Evolutionary conservation across 176 grass and related monocot genomes (phyloP).

Genomic region (Cocos nucifera): DNA sequence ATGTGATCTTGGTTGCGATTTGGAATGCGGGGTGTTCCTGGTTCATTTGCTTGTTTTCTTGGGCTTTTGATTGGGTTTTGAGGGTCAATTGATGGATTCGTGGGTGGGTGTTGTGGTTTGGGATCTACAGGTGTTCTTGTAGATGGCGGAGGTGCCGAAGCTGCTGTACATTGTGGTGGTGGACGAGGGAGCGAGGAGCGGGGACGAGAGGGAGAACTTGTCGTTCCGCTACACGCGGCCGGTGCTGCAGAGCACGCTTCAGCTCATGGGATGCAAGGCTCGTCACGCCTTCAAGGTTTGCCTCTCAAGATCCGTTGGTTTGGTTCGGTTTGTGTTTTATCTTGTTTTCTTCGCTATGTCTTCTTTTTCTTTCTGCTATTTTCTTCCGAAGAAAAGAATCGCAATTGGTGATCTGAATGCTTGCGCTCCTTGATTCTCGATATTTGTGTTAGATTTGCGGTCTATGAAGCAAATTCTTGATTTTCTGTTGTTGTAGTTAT

Average conservation of each 20-base stretch:
- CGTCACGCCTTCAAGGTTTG: constrained; percentile 81
- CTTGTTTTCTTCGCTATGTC: not conserved
- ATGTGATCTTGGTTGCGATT: too few relatives aligned
- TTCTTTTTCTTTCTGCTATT: constrained; percentile 1
- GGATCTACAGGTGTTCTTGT: too few relatives aligned
- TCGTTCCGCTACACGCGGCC: constrained; percentile 90
- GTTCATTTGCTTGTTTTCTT: too few relatives aligned
- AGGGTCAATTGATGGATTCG: too few relatives aligned
- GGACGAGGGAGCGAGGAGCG: constrained; percentile 28
- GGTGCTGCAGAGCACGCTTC: constrained; percentile 74
- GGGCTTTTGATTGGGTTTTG: too few relatives aligned
- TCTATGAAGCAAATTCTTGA: too few relatives aligned
- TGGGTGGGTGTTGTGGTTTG: too few relatives aligned
- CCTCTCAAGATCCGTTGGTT: too few relatives aligned
- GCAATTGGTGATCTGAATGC: too few relatives aligned
- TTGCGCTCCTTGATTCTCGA: not conserved
- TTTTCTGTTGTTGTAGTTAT: too few relatives aligned
- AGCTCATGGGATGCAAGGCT: constrained; percentile 92
- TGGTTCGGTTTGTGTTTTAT: not conserved
- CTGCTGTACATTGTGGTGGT: constrained; percentile 78
- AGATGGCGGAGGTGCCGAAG: constrained; percentile 39
- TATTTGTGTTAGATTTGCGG: not conserved
- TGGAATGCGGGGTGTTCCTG: too few relatives aligned
- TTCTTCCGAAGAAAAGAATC: not conserved
- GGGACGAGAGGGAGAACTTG: constrained; percentile 7